Percentiles rank a stretch among this genome's conserved stretches.
Evolutionary conservation across 2,329 filamentous ascomycete species (phyloP).

Genomic region (Herpomyces periplanetae): DNA sequence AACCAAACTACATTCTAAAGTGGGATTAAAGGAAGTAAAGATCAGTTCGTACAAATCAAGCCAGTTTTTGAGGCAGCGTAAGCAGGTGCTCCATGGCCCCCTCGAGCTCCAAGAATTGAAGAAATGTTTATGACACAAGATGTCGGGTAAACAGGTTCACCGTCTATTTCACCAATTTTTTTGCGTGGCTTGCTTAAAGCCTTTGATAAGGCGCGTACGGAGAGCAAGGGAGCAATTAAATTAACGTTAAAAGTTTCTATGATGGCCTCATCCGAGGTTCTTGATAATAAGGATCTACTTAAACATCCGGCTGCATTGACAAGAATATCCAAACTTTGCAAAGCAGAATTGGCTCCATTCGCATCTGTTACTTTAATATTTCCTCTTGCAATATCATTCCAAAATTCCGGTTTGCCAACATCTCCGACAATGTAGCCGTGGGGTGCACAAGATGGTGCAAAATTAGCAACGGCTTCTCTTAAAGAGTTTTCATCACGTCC

Average conservation of each 20-base stretch:
- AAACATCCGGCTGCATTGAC: conserved; percentile 43
- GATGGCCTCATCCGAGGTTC: conserved; percentile 13
- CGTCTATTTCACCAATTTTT: conserved; percentile 1
- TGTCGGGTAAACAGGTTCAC: conserved; percentile 4
- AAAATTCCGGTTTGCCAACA: conserved; percentile 4
- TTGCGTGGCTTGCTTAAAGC: conserved; percentile 8
- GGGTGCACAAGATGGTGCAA: conserved; percentile 3
- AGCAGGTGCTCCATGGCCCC: conserved; percentile 24
- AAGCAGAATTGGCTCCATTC: not conserved
- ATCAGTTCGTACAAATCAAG: conserved; percentile 23
- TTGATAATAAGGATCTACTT: conserved; percentile 20
- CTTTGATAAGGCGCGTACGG: conserved; percentile 13
- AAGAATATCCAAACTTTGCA: conserved; percentile 13
- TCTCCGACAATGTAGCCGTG: conserved; percentile 4
- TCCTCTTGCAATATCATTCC: conserved; percentile 5
- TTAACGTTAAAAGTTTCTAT: conserved; percentile 24
- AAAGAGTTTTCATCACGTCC: conserved; percentile 15
- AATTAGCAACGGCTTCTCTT: conserved; percentile 7
- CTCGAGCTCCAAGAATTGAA: conserved; percentile 27
- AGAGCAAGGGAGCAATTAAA: conserved; percentile 22
- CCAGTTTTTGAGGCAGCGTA: conserved; percentile 53
- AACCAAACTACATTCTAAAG: conserved; percentile 4
- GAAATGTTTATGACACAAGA: conserved; percentile 45
- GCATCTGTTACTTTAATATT: conserved; percentile 2
- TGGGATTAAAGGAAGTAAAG: conserved; percentile 1